These are phyloP conservation scores for Ambrosiella beaveri DNA, from an alignment of 2,329 filamentous ascomycete genomes.

Conservation along the genomic window DNA sequence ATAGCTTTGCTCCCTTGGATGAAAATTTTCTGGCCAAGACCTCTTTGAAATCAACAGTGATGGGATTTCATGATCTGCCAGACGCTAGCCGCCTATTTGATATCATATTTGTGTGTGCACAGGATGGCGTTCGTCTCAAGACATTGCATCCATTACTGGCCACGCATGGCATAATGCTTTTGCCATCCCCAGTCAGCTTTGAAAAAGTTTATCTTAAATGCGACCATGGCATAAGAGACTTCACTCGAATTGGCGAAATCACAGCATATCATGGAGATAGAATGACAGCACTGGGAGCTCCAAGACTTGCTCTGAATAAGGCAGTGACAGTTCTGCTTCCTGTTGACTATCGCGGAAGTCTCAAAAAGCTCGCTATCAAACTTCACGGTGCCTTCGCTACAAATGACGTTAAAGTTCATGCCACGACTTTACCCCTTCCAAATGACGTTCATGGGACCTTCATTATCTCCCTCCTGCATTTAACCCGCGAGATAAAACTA, in stretches of 20 bases:
- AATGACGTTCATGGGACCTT: background rate
- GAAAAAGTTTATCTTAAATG: background rate
- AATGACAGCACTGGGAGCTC: slow-evolving; percentile 2
- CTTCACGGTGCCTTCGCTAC: background rate
- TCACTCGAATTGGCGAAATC: background rate
- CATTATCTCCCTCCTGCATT: slow-evolving; percentile 9
- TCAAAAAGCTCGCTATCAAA: background rate
- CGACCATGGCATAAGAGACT: slow-evolving; percentile 3
- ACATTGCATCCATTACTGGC: background rate
- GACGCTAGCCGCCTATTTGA: background rate
- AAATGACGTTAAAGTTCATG: background rate
- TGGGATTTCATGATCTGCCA: background rate
- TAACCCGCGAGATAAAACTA: background rate
- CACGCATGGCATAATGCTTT: slow-evolving; percentile 4
- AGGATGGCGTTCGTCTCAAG: slow-evolving; percentile 6
- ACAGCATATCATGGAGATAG: slow-evolving; percentile 1
- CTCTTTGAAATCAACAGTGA: background rate
- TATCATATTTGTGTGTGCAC: slow-evolving; percentile 1
- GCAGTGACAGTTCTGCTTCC: slow-evolving; percentile 6
- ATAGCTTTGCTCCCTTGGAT: background rate
- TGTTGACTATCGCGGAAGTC: background rate
- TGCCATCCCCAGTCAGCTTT: background rate
- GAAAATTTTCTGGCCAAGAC: background rate
- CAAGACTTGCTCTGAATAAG: background rate
- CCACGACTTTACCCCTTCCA: background rate